Percentiles rank a stretch among this genome's conserved stretches.
Conservation (phyloP, 1,284 basidiomycete genomes). For the Coriolopsis trogii region DNA sequence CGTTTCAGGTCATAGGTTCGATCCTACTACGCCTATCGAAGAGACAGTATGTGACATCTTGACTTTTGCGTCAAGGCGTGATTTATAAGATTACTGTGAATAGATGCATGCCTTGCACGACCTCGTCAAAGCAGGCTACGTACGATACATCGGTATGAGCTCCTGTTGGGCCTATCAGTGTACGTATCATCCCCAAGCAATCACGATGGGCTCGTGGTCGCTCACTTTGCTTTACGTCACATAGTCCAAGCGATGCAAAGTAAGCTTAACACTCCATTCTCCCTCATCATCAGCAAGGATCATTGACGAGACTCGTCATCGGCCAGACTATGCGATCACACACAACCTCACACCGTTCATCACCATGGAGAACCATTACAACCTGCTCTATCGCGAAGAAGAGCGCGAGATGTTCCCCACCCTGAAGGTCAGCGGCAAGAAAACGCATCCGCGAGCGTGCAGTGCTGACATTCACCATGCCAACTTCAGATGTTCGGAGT, state of each 20-base stretch:
- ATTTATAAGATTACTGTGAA: no score
- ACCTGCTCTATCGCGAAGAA: slow-evolving; percentile 49
- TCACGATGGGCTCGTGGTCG: neutral
- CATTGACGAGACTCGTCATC: neutral
- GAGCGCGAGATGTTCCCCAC: slow-evolving; percentile 55
- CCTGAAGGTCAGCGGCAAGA: slow-evolving; percentile 25
- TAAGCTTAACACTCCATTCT: neutral
- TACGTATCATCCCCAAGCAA: slow-evolving; percentile 25
- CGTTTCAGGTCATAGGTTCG: slow-evolving; percentile 19
- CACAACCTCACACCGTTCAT: slow-evolving; percentile 52
- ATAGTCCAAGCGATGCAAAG: slow-evolving; percentile 54
- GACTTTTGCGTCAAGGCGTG: no score
- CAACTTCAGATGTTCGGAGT: slow-evolving; percentile 44
- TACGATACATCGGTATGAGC: slow-evolving; percentile 44
- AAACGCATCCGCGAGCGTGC: neutral
- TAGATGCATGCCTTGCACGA: slow-evolving; percentile 40
- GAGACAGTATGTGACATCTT: slow-evolving; percentile 32
- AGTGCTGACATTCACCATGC: slow-evolving; percentile 39
- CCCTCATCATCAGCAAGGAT: no score
- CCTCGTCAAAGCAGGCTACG: slow-evolving; percentile 39
- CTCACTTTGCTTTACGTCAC: neutral
- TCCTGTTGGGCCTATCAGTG: slow-evolving; percentile 42
- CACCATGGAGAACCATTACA: slow-evolving; percentile 57
- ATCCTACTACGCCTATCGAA: slow-evolving; percentile 38
- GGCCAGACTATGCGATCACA: slow-evolving; percentile 35